Conservation (phyloP, 2,329 filamentous ascomycete genomes). For the Plenodomus lindquistii region DNA sequence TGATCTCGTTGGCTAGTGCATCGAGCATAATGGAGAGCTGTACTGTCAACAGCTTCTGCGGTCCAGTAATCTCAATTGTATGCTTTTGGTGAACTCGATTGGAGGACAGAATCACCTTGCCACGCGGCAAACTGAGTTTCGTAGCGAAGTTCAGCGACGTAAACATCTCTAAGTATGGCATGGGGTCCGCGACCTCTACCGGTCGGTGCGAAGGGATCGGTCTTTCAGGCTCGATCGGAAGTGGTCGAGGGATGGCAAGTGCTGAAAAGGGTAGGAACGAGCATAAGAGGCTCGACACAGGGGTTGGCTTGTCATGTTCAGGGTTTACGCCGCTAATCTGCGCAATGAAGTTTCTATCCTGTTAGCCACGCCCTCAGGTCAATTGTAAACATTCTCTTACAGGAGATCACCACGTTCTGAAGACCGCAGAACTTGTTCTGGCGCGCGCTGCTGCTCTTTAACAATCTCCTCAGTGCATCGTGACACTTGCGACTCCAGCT, state of each 20-base stretch:
- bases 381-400: constrained; percentile 11
- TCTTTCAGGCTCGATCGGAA: constrained; percentile 29
- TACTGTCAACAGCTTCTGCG: constrained; percentile 61
- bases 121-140: constrained; percentile 43
- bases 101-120: constrained; percentile 13
- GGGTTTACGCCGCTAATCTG: constrained; percentile 19
- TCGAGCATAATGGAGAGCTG: constrained; percentile 61
- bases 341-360: constrained; percentile 26
- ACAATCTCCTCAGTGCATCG: constrained; percentile 32
- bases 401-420: constrained; percentile 29
- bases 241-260: constrained; percentile 29
- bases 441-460: constrained; percentile 26
- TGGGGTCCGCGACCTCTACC: constrained; percentile 65
- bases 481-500: constrained; percentile 38
- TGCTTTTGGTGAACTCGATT: constrained; percentile 46
- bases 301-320: constrained; percentile 23
- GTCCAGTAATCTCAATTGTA: constrained; percentile 56
- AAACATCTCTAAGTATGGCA: constrained; percentile 73
- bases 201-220: constrained; percentile 64
- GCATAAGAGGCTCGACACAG: constrained; percentile 42
- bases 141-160: constrained; percentile 68
- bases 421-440: constrained; percentile 14
- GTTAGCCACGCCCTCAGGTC: constrained; percentile 6
- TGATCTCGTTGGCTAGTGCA: constrained; percentile 51
- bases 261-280: constrained; percentile 47